Conservation (phyloP, 2,329 filamentous ascomycete genomes). For the Allantophomopsis cytisporea region DNA sequence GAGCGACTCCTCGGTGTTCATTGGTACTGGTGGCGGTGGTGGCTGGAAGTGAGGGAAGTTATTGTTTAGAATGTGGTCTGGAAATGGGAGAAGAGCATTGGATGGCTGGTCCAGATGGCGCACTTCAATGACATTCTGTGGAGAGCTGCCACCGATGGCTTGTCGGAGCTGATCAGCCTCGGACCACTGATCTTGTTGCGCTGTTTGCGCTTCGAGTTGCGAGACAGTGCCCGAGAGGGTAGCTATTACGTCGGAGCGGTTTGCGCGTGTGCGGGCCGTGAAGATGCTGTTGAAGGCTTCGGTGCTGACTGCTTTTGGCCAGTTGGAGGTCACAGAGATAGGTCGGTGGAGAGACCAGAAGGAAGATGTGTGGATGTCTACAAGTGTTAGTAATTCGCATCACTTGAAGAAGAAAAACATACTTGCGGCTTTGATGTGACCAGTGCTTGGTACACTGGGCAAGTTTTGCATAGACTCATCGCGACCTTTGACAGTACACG, state of each 20-base stretch:
- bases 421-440: conserved; percentile 58
- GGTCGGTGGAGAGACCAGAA: conserved; percentile 96
- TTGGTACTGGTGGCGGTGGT: conserved; percentile 66
- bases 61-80: conserved; percentile 54
- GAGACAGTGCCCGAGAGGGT: conserved; percentile 49
- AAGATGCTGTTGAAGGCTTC: conserved; percentile 82
- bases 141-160: conserved; percentile 28
- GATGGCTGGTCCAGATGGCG: conserved; percentile 35
- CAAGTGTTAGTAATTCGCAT: conserved; percentile 4
- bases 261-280: conserved; percentile 34
- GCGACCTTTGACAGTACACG: conserved; percentile 18
- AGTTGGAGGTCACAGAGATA: conserved; percentile 73
- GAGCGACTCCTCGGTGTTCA: conserved; percentile 20
- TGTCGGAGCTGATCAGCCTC: conserved; percentile 21
- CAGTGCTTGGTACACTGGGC: conserved; percentile 63
- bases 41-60: conserved; percentile 71
- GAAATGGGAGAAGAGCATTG: conserved; percentile 43
- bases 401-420: conserved; percentile 1
- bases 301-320: conserved; percentile 58
- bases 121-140: conserved; percentile 34
- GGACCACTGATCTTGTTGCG: conserved; percentile 13
- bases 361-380: conserved; percentile 76
- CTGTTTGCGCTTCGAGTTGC: conserved; percentile 36
- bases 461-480: conserved; percentile 40
- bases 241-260: conserved; percentile 48